Evolutionary conservation across 306 rosid genomes (phyloP).

Genomic region (Morella rubra): DNA sequence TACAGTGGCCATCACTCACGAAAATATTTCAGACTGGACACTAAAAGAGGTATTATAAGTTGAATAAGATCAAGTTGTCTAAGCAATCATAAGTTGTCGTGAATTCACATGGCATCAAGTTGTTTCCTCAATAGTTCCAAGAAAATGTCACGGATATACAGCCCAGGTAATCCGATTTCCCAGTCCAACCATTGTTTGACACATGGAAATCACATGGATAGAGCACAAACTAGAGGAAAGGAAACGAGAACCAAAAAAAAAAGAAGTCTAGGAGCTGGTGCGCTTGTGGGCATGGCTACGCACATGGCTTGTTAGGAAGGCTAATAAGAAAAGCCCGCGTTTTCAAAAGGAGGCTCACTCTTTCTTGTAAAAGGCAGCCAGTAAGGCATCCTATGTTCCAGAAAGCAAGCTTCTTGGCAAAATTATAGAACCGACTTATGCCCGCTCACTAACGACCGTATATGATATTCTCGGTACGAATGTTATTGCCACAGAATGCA

Average conservation of each 20-base stretch:
- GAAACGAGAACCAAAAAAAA: neutral
- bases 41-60: neutral
- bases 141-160: no score
- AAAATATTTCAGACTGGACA: no score
- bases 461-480: no score
- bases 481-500: no score
- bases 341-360: neutral
- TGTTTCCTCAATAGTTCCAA: no score
- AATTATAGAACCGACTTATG: no score
- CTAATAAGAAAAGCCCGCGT: neutral
- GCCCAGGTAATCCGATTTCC: neutral
- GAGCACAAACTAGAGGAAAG: neutral
- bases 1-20: no score
- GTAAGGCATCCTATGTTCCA: conserved; percentile 21
- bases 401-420: neutral
- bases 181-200: no score
- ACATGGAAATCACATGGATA: neutral
- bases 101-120: no score
- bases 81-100: neutral
- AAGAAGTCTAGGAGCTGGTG: conserved; percentile 8
- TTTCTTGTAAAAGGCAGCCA: neutral
- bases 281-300: neutral
- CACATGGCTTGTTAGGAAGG: conserved; percentile 5
- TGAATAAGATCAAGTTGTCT: neutral
- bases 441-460: no score